phyloP scores from a whole-genome alignment of 495 filamentous ascomycete species.

The Penicillium nucicola region DNA sequence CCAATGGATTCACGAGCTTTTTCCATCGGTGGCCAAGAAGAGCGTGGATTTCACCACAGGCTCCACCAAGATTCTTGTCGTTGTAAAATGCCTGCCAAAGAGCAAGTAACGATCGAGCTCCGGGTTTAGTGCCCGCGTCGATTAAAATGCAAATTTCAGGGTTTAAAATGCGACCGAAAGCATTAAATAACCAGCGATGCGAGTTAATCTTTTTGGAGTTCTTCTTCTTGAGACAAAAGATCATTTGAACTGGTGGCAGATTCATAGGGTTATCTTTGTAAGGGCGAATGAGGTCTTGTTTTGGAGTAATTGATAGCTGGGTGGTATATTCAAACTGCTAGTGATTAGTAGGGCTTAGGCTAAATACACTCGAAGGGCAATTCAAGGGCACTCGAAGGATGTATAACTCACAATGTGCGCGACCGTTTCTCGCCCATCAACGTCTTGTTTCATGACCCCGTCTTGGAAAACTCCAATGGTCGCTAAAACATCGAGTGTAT shows the following conservation, averaged over 20 bases:
- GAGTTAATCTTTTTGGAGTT: slow-evolving; percentile 99
- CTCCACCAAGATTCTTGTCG: slow-evolving; percentile 94
- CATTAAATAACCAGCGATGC: slow-evolving; percentile 96
- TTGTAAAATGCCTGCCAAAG: slow-evolving; percentile 99
- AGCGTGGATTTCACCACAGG: slow-evolving; percentile 97
- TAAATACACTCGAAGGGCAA: too few species aligned
- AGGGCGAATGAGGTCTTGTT: slow-evolving; percentile 89
- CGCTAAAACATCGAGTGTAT: slow-evolving; percentile 86
- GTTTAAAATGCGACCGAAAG: slow-evolving; percentile 91
- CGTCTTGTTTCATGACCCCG: slow-evolving; percentile 95
- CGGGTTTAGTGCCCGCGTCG: slow-evolving; percentile 93
- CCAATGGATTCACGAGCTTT: slow-evolving; percentile 88
- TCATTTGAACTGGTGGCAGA: slow-evolving; percentile 91
- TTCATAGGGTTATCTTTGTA: slow-evolving; percentile 74
- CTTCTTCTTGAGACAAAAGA: slow-evolving; percentile 95
- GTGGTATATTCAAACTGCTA: slow-evolving; percentile 90
- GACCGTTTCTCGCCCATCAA: slow-evolving; percentile 91
- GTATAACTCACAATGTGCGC: slow-evolving; percentile 71
- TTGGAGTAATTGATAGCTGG: slow-evolving; percentile 88
- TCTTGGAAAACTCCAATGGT: slow-evolving; percentile 96
- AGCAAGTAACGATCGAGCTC: slow-evolving; percentile 79
- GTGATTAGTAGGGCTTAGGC: not conserved
- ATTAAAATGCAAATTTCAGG: slow-evolving; percentile 94
- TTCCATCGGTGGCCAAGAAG: slow-evolving; percentile 87
- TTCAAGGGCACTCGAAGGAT: too few species aligned